A percentile compares a stretch with the other conserved stretches of the same genome.
phyloP scores from a whole-genome alignment of 345 rosid species.

The Passiflora organensis region DNA sequence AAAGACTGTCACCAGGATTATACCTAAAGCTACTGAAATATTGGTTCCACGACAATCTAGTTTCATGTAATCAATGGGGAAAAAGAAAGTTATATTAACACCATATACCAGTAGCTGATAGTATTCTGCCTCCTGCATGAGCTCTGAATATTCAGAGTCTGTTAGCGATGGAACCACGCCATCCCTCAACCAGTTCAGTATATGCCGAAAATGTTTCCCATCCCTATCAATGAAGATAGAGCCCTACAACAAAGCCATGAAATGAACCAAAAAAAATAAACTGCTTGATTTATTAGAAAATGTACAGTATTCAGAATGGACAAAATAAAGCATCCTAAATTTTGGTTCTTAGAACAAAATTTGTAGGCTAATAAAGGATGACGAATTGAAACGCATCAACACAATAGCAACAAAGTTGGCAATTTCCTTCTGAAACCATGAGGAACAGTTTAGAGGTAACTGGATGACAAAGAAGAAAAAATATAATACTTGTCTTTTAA shows the following conservation, averaged over 20 bases:
- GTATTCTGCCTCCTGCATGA: slow-evolving; percentile 79
- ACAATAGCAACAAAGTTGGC: too few relatives aligned
- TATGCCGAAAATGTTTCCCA: slow-evolving; percentile 78
- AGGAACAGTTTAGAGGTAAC: too few relatives aligned
- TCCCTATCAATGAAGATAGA: slow-evolving; percentile 82
- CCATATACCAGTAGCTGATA: slow-evolving; percentile 74
- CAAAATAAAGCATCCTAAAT: not conserved
- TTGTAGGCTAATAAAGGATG: too few relatives aligned
- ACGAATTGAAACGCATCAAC: too few relatives aligned
- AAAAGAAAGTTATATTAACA: not conserved
- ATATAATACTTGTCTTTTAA: too few relatives aligned
- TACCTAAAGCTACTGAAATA: too few relatives aligned
- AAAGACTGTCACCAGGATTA: too few relatives aligned
- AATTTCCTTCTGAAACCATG: too few relatives aligned
- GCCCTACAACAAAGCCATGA: slow-evolving; percentile 44
- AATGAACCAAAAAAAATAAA: too few relatives aligned
- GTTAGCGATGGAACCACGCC: slow-evolving; percentile 63
- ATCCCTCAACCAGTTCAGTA: slow-evolving; percentile 92
- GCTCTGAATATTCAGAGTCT: slow-evolving; percentile 58
- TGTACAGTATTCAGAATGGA: not conserved
- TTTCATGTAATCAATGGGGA: not conserved
- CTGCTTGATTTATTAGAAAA: not conserved
- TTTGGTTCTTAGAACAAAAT: too few relatives aligned
- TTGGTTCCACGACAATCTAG: too few relatives aligned
- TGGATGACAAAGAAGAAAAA: too few relatives aligned